phyloP scores from a whole-genome alignment of 1,284 basidiomycete genomes.

The Cryptococcus amylolentus region DNA sequence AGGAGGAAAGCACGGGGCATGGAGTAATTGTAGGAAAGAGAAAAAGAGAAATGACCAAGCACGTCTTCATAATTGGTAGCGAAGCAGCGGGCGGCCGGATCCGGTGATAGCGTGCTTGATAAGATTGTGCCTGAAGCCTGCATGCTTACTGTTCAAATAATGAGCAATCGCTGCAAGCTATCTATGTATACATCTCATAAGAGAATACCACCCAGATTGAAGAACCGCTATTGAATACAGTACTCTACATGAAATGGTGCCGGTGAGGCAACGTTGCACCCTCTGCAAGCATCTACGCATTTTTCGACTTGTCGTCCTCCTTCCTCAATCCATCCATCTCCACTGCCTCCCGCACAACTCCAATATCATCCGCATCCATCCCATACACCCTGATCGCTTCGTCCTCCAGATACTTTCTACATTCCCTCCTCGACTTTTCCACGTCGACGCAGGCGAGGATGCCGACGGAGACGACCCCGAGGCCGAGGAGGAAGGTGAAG shows the following conservation, averaged over 20 bases:
- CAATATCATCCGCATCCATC: slow-evolving; percentile 12
- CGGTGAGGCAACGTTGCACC: no score
- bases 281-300: no score
- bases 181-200: background rate
- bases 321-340: slow-evolving; percentile 11
- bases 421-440: slow-evolving; percentile 51
- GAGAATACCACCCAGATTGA: background rate
- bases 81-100: no score
- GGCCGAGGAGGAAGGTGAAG: slow-evolving; percentile 74
- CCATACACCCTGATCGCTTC: slow-evolving; percentile 38
- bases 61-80: background rate
- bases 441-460: slow-evolving; percentile 74
- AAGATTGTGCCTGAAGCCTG: background rate
- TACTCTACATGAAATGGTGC: no score
- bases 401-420: slow-evolving; percentile 42
- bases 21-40: background rate
- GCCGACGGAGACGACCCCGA: slow-evolving; percentile 62
- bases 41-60: background rate
- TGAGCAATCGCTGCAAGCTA: background rate
- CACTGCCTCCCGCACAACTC: slow-evolving; percentile 2
- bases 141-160: background rate
- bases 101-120: background rate
- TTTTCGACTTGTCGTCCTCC: background rate
- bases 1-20: background rate
- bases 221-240: no score